Conservation (phyloP, 345 rosid species). For the Toxicodendron radicans region DNA sequence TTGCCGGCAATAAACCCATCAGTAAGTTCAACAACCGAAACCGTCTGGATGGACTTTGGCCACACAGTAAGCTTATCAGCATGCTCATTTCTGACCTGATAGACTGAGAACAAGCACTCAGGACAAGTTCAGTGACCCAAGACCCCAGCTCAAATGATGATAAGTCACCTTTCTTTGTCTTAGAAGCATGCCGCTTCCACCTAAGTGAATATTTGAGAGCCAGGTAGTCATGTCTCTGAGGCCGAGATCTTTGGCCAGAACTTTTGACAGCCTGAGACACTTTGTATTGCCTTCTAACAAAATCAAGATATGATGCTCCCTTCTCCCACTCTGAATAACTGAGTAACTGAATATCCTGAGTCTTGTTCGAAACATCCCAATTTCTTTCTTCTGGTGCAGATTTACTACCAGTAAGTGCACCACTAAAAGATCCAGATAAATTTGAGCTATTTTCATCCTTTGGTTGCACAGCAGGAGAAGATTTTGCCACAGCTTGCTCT, state of each 20-base stretch:
- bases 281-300: conserved; percentile 96
- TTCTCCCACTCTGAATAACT: conserved; percentile 97
- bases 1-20: conserved; percentile 77
- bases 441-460: conserved; percentile 64
- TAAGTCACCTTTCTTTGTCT: conserved; percentile 60
- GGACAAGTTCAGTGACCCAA: conserved; percentile 95
- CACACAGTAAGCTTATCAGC: conserved; percentile 79
- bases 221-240: conserved; percentile 76
- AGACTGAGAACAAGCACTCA: conserved; percentile 98
- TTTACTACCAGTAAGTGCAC: conserved; percentile 38
- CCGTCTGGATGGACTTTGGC: conserved; percentile 78
- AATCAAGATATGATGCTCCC: conserved; percentile 96
- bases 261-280: conserved; percentile 75
- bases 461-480: conserved; percentile 44
- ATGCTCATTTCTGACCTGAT: conserved; percentile 98
- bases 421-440: conserved; percentile 43
- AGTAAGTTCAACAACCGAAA: conserved; percentile 80
- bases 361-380: conserved; percentile 62
- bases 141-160: conserved; percentile 88
- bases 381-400: conserved; percentile 62
- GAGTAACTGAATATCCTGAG: conserved; percentile 75
- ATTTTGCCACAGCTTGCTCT: conserved; percentile 59
- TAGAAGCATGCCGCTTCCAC: conserved; percentile 77
- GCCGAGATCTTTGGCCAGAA: conserved; percentile 64
- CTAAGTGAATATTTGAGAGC: conserved; percentile 88